Conservation (phyloP, 2,329 filamentous ascomycete species). For the Trichoderma pleuroti region DNA sequence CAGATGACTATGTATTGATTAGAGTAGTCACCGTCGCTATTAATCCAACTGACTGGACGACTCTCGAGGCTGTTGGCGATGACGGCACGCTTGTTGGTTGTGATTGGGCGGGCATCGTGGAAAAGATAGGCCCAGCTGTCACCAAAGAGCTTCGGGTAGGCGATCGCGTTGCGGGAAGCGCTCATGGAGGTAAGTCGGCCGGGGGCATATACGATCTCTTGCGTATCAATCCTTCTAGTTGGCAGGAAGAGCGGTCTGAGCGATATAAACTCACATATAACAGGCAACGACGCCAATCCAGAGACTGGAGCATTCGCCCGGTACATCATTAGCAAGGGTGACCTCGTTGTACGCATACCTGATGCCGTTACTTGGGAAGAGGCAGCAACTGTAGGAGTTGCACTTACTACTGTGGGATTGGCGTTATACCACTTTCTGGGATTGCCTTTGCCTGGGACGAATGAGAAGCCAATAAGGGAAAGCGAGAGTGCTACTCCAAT, state of each 20-base stretch:
- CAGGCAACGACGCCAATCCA: background rate
- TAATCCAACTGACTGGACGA: background rate
- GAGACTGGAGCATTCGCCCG: background rate
- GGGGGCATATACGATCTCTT: background rate
- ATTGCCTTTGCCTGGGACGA: background rate
- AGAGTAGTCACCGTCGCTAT: background rate
- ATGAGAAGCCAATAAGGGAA: background rate
- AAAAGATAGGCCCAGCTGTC: background rate
- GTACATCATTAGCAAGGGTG: background rate
- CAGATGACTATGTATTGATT: background rate
- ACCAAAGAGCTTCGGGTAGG: background rate
- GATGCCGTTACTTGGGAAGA: background rate
- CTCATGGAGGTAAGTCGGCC: background rate
- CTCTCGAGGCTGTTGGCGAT: background rate
- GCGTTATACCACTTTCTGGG: background rate
- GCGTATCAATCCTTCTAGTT: background rate
- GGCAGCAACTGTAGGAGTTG: background rate
- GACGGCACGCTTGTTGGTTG: background rate
- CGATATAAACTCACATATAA: background rate
- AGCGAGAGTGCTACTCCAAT: background rate
- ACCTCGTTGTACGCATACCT: background rate
- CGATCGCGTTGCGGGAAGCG: background rate
- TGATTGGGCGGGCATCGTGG: background rate
- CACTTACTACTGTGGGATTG: background rate
- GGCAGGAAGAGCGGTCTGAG: background rate